Evolutionary conservation across 371 early-diverging fungal genomes (phyloP), one percentile per base, ranked within the genome.

Genomic region (Parasitella parasitica): DNA sequence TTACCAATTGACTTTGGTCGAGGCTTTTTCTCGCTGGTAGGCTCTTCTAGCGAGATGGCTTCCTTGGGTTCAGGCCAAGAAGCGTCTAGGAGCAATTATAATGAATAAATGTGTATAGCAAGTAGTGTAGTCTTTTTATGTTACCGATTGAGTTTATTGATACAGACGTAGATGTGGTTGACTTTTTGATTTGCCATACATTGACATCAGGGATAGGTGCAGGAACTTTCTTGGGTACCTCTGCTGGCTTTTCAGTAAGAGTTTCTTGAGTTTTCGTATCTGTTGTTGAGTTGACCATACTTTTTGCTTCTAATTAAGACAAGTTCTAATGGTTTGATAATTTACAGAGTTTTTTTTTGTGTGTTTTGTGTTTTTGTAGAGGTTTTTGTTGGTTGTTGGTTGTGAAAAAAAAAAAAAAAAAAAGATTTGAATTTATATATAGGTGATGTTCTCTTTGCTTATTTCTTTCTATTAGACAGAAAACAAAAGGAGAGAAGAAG

Each of bases 191-290:
- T 54, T 77, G 70, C 83, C 83, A 82, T 52, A 74, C 70, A 59
- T 82, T 82, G 57, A 79, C 82, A 36, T 73, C 51, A 35, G 82
- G 78, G 20, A 75, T 72, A 37, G 77, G 73, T 39, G 70, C 73
- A 11, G 70, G 70, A 12, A 73, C 43, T 43, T 62, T 64, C 32
- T 64, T 61, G 18, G 70, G 70, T 37, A 30, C 27, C 2, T 56
- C 56, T 26, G 49, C 39, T 36, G 37, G 35, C 37, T 63, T 64
- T 27, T 52, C 57, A n/a, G 26, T 34, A 30, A 16, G 27, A 11
- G 48, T 43, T 59, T 67, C 67, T 34, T 57, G 54, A 43, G 28
- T 15, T 36, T 64, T 58, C 6, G 43, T 38, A 15, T 52, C 52
- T 35, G 32, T 41, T 37, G 64, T 54, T 22, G 56, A 57, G 22